Evolutionary conservation across 805 yeast genomes (phyloP), one percentile per base, ranked within the genome.

Genomic region (Candida multigemmis): DNA sequence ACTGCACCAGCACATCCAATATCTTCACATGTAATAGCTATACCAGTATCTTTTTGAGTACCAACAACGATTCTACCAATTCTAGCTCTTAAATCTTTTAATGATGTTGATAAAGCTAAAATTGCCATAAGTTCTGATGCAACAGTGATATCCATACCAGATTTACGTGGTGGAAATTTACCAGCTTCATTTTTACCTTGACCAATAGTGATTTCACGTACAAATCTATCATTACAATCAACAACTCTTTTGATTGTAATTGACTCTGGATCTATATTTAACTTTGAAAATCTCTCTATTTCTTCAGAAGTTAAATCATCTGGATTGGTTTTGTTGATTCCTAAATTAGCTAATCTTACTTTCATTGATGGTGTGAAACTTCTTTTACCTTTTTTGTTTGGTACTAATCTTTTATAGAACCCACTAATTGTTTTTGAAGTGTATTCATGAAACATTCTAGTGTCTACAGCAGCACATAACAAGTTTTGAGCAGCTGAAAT

Each of bases 121-220:
- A 81, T 80, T 24, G 93, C 93, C 93, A 81, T 81, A 52, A 80
- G 67, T 56, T 81, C 93, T 25, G 84, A 76, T 12, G 93, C 93
- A 37, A 81, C 91, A 13, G 91, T 72, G 40, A 81, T 81, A 53
- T 81, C 93, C 45, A 81, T 80, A 3, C 91, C 93, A 12, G 89
- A 76, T 34, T 67, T 53, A 55, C 93, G 69, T 19, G 73, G 69
- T 50, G 71, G 61, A 9, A 85, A 86, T 51, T 72, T 74, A 14
- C 39, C 36, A 23, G 37, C 37, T 55, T 81, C 93, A 26, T 87
- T 79, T 41, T 86, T 78, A 3, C 86, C 85, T 56, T 81, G 73
- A 37, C 89, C 89, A 36, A 81, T 65, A 23, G 89, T 80, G 39
- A 81, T 70, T 26, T 78, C 84, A 59, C 93, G 67, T 41, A 81